Base-by-base conservation (phyloP, 2,329 filamentous ascomycete species). In the Chrysoporthe puriensis region DNA sequence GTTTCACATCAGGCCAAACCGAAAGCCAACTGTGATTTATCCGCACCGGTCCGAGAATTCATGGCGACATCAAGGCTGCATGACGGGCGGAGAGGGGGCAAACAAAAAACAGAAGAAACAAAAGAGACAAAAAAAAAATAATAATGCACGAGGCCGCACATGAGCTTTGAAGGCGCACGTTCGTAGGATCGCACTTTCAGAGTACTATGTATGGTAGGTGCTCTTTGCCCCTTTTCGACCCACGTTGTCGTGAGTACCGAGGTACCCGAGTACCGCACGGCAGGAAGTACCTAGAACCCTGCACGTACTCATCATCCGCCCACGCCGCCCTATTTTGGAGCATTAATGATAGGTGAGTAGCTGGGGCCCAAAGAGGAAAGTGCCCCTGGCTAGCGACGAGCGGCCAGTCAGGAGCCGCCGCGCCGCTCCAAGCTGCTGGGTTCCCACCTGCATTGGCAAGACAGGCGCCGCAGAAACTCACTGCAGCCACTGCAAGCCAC, bases 321-420 rank as follows among this genome's bases (percentile, higher is more conserved):
- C 48, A 8, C 26, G 26, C n/a, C 48, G 13, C 8, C 8, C 21
- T 46, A 18, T 18, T 46, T 14, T 18, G 26, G 26, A 26, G 26
- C 26, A 26, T 26, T 26, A 26, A 26, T 26, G 26, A 26, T 46
- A 14, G 48, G 48, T 52, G 48, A 13, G 2, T 26, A 36, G 16
- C 32, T n/a, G 32, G 52, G 26, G 52, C 52, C 52, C 5, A 26
- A 36, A 57, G 9, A 36, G 16, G 34, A 40, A 57, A 57, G 16
- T 40, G 54, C 54, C 54, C 54, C 54, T 57, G 54, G 54, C 54
- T n/a, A 57, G 34, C 54, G 40, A 16, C 13, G 8, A 9, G 54
- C 32, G 7, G 7, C 54, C 54, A 57, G 54, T 40, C 54, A 57
- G 54, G 18, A 36, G 32, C 14, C 54, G 54, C 16, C 14, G 34